Evolutionary conservation across 106 monocot species (phyloP), one percentile per base, ranked within the genome.

Genomic region (Triglochin maritima): DNA sequence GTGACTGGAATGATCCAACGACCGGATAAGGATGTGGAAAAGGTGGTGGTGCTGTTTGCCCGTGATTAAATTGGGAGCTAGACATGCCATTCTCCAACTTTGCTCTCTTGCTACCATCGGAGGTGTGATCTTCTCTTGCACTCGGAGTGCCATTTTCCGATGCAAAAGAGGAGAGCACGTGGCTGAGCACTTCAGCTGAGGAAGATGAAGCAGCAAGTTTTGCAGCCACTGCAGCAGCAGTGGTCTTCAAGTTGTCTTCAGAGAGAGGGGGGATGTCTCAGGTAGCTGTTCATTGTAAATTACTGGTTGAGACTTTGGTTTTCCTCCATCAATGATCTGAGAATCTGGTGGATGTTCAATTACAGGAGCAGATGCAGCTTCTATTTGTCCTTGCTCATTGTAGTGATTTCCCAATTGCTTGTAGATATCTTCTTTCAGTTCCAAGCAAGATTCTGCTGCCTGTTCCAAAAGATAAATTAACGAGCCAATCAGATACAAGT

Each of bases 111-210:
- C 5, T 71, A 15, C 76, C 64, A 14, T 78, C 74, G 42, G 73
- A 61, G 76, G 75, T 11, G 52, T 70, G 50, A n/a, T 90, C 82
- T 59, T 80, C 79, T 14, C 74, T 74, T 60, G 15, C 66, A 7
- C 69, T 49, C 9, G 75, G 79, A 45, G 83, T 77, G 61, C 50
- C 65, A 58, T 79, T 79, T 52, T 88, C 85, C 0, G 87, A 79
- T 4, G 83, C 88, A 8, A 93, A 74, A 52, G 88, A 86, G 6
- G 88, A 89, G 46, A 89, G 78, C 9, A 88, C 85, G 56, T 77
- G 80, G 44, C 78, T 81, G 59, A 86, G 81, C 86, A 86, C 80
- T 59, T 86, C 73, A 9, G 83, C 88, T 2, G 92, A 88, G 50
- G 82, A 81, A 47, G 85, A 63, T 5, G 85, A 81, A 2, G 92